A percentile compares a stretch with the other conserved stretches of the same genome.
Conservation (phyloP, 1,139 yeast species). For the Nakaseomyces bracarensis region DNA sequence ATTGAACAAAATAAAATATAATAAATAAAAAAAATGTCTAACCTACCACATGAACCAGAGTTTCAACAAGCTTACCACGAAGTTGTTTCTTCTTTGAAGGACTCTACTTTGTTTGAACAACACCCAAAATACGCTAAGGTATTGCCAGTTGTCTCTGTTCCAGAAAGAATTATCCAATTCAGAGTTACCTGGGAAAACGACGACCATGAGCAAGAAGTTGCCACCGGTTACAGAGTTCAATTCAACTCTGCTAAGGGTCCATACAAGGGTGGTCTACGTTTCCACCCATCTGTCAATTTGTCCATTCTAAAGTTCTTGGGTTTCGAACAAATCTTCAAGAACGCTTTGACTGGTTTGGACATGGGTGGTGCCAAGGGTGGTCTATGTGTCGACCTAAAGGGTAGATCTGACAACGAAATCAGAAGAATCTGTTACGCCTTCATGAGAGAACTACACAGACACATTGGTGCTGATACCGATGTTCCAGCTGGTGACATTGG, state of each 20-base stretch:
- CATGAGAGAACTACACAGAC: conserved; percentile 92
- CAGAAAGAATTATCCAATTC: conserved; percentile 94
- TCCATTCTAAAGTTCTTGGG: conserved; percentile 94
- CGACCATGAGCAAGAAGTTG: conserved; percentile 82
- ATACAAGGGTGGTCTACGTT: conserved; percentile 97
- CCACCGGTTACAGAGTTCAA: conserved; percentile 97
- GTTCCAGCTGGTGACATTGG: conserved; percentile 98
- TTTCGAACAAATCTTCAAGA: conserved; percentile 97
- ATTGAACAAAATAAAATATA: not conserved
- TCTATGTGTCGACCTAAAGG: conserved; percentile 95
- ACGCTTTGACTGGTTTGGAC: conserved; percentile 92
- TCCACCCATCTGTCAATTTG: conserved; percentile 94
- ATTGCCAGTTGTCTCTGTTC: conserved; percentile 83
- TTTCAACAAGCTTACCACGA: conserved; percentile 98
- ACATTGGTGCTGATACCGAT: conserved; percentile 95
- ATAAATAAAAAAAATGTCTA: conserved; percentile 5
- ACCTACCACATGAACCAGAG: conserved; percentile 64
- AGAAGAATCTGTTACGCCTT: conserved; percentile 94
- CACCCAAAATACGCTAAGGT: conserved; percentile 88
- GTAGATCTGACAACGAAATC: conserved; percentile 84
- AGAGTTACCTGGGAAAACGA: conserved; percentile 98
- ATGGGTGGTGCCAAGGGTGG: conserved; percentile 99
- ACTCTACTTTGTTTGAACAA: conserved; percentile 80
- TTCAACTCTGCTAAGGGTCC: conserved; percentile 98
- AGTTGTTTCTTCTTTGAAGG: conserved; percentile 78